Percentiles rank a stretch among this genome's conserved stretches.
Evolutionary conservation across 2,329 filamentous ascomycete species (phyloP).

Genomic region (Dothistroma pini): DNA sequence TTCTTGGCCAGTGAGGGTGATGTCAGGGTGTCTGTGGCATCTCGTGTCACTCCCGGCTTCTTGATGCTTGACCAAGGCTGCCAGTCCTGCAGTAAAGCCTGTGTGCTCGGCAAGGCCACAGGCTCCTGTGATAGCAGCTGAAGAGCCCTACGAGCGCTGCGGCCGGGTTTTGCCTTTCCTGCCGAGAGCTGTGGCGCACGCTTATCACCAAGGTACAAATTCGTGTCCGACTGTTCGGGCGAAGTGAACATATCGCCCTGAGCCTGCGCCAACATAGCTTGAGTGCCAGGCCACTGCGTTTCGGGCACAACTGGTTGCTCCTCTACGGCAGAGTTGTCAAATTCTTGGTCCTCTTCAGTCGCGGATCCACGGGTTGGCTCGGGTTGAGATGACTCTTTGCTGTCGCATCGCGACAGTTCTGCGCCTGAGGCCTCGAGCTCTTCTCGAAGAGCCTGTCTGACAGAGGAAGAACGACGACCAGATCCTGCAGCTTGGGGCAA

Average conservation of each 20-base stretch:
- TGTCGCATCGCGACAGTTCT: constrained; percentile 15
- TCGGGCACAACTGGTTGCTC: constrained; percentile 4
- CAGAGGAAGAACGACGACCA: constrained; percentile 15
- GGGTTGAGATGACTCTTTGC: constrained; percentile 19
- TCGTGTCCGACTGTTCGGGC: constrained; percentile 23
- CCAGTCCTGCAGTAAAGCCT: constrained; percentile 43
- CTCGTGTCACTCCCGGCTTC: constrained; percentile 29
- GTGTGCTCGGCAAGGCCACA: constrained; percentile 38
- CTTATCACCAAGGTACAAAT: constrained; percentile 11
- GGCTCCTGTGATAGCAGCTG: constrained; percentile 23
- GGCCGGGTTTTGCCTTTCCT: constrained; percentile 29
- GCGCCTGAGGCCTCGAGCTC: constrained; percentile 28
- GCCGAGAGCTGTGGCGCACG: constrained; percentile 32
- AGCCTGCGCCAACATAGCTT: constrained; percentile 29
- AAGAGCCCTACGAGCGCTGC: constrained; percentile 17
- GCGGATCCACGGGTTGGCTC: background rate
- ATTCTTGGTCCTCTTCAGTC: background rate
- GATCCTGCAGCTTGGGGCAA: constrained; percentile 9
- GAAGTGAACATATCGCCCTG: constrained; percentile 31
- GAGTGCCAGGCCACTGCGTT: constrained; percentile 29
- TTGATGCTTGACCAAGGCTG: constrained; percentile 43
- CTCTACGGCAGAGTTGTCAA: background rate
- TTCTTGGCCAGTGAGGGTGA: constrained; percentile 18
- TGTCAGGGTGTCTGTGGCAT: constrained; percentile 9
- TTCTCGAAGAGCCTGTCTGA: constrained; percentile 24